Evolutionary conservation across 371 early-diverging fungal genomes (phyloP).

Genomic region (Fennellomyces sp.): DNA sequence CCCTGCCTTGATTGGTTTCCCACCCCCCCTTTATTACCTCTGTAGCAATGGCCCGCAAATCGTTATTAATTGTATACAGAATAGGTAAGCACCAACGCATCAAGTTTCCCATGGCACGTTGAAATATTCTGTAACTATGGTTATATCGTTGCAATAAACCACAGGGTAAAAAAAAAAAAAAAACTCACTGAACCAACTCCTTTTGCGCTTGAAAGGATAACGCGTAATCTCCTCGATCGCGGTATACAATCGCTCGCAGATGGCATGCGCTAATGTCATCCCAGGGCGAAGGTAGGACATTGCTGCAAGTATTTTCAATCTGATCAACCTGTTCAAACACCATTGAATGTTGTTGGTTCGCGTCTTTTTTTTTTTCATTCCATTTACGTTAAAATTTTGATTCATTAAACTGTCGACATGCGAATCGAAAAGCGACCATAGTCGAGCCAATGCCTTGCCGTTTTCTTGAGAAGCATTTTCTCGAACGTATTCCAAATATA

Average conservation of each 20-base stretch:
- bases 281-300: conserved; percentile 44
- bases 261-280: conserved; percentile 51
- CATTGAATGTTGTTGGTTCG: neutral
- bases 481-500: conserved; percentile 22
- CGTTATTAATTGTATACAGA: conserved; percentile 60
- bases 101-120: conserved; percentile 39
- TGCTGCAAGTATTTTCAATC: conserved; percentile 33
- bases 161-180: neutral
- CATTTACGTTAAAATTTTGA: conserved; percentile 18
- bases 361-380: neutral
- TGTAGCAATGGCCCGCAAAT: conserved; percentile 51
- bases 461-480: conserved; percentile 21
- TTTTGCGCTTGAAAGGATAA: conserved; percentile 60
- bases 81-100: conserved; percentile 57
- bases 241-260: conserved; percentile 41
- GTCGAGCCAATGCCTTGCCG: conserved; percentile 24
- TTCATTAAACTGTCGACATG: conserved; percentile 22
- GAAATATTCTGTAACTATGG: conserved; percentile 36
- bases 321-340: conserved; percentile 16
- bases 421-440: conserved; percentile 24
- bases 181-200: conserved; percentile 55
- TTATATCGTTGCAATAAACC: neutral
- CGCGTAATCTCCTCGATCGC: conserved; percentile 36
- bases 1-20: too few species aligned
- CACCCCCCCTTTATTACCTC: too few species aligned